phyloP scores from a whole-genome alignment of 805 yeast genomes.

The Metschnikowia henanensis region DNA sequence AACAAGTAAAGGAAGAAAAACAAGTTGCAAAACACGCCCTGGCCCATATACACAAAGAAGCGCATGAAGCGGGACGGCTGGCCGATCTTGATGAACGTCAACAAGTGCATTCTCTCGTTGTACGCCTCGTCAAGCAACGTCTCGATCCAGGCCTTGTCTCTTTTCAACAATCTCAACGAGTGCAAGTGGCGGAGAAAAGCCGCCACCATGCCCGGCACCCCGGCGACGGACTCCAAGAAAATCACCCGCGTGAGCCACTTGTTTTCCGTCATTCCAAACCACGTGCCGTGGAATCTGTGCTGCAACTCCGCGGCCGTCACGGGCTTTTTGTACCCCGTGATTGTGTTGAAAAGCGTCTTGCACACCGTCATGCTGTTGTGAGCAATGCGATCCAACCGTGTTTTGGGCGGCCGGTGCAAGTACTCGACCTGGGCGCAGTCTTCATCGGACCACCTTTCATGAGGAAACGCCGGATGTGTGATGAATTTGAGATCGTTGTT shows the following conservation, averaged over 20 bases:
- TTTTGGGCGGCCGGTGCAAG: slow-evolving; percentile 52
- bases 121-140: slow-evolving; percentile 74
- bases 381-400: slow-evolving; percentile 54
- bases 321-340: slow-evolving; percentile 67
- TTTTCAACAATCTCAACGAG: slow-evolving; percentile 55
- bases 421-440: slow-evolving; percentile 40
- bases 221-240: slow-evolving; percentile 71
- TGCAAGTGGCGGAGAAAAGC: slow-evolving; percentile 70
- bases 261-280: slow-evolving; percentile 55
- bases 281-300: slow-evolving; percentile 34
- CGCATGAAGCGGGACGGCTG: slow-evolving; percentile 61
- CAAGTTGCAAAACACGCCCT: slow-evolving; percentile 67
- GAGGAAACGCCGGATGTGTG: slow-evolving; percentile 41
- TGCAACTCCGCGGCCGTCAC: slow-evolving; percentile 27
- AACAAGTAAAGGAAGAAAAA: slow-evolving; percentile 61
- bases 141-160: slow-evolving; percentile 77
- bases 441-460: slow-evolving; percentile 30
- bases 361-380: slow-evolving; percentile 43
- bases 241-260: slow-evolving; percentile 65
- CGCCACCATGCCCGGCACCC: slow-evolving; percentile 80
- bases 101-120: slow-evolving; percentile 74
- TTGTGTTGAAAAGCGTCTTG: slow-evolving; percentile 55
- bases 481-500: slow-evolving; percentile 35
- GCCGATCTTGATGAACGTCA: slow-evolving; percentile 65
- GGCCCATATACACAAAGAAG: slow-evolving; percentile 56